A percentile compares a stretch with the other conserved stretches of the same genome.
phyloP scores from a whole-genome alignment of 805 yeast genomes.

The Starmerella riodocensis region DNA sequence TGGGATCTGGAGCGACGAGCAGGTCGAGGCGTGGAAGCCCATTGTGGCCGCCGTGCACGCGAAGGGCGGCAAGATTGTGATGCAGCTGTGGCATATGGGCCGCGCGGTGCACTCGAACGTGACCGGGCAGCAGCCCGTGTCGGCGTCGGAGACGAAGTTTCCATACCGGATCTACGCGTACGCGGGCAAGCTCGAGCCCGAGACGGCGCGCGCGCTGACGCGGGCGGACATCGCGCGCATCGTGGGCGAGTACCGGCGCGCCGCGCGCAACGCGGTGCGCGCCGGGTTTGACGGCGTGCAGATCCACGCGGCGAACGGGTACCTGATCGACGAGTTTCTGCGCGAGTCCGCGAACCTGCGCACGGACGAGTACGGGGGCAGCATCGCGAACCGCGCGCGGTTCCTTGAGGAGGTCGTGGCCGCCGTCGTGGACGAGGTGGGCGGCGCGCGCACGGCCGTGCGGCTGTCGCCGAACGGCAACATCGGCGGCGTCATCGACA shows the following conservation, averaged over 20 bases:
- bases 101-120: slow-evolving; percentile 13
- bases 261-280: slow-evolving; percentile 40
- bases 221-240: slow-evolving; percentile 33
- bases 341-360: slow-evolving; percentile 37
- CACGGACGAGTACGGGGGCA: slow-evolving; percentile 52
- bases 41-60: slow-evolving; percentile 26
- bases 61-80: slow-evolving; percentile 19
- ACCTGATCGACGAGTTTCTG: slow-evolving; percentile 38
- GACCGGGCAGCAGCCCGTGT: slow-evolving; percentile 14
- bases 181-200: slow-evolving; percentile 18
- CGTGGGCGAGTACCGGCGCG: slow-evolving; percentile 35
- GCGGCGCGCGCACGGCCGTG: slow-evolving; percentile 37
- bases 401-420: slow-evolving; percentile 41
- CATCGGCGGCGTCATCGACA: slow-evolving; percentile 25
- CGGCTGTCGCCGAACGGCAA: slow-evolving; percentile 27
- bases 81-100: slow-evolving; percentile 20
- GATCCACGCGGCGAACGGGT: slow-evolving; percentile 54
- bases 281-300: slow-evolving; percentile 55
- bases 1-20: slow-evolving; percentile 25
- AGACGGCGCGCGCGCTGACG: slow-evolving; percentile 30
- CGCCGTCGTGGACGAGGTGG: slow-evolving; percentile 38
- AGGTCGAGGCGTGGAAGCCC: slow-evolving; percentile 27
- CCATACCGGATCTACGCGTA: slow-evolving; percentile 4
- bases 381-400: slow-evolving; percentile 42
- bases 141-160: slow-evolving; percentile 6